These are phyloP conservation scores for Marchantia paleacea DNA, from an alignment of 225 moss, liverwort and hornwort species.

Conservation along the genomic window DNA sequence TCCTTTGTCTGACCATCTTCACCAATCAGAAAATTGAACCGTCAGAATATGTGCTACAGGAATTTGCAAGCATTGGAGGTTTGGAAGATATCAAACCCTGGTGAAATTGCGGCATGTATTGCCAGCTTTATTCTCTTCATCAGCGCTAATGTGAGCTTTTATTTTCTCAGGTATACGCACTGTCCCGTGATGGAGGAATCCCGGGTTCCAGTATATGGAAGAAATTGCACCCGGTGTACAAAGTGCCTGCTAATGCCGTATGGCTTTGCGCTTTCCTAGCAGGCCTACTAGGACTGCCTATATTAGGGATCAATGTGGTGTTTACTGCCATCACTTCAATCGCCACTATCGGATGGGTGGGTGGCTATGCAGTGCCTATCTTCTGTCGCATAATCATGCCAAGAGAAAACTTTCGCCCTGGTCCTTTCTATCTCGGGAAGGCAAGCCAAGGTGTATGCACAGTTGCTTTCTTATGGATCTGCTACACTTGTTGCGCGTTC, in stretches of 20 bases:
- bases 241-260: constrained; percentile 85
- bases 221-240: constrained; percentile 58
- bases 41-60: no score
- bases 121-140: background rate
- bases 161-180: constrained; percentile 61
- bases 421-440: constrained; percentile 63
- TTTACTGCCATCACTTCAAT: constrained; percentile 82
- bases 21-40: no score
- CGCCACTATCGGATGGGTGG: constrained; percentile 86
- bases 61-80: no score
- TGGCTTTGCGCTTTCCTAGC: constrained; percentile 57
- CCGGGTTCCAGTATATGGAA: constrained; percentile 62
- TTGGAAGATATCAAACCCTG: background rate
- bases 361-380: constrained; percentile 84
- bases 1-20: background rate
- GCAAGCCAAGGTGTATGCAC: constrained; percentile 66
- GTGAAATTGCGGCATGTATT: background rate
- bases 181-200: constrained; percentile 80
- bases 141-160: background rate
- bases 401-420: constrained; percentile 57
- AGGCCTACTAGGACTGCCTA: constrained; percentile 64
- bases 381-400: constrained; percentile 70
- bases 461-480: constrained; percentile 69
- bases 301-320: constrained; percentile 68
- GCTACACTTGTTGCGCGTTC: constrained; percentile 62